Percentiles rank a stretch among this genome's conserved stretches.
These are phyloP conservation scores for Chalaropsis ovoidea DNA, from an alignment of 2,329 filamentous ascomycete genomes.

Conservation along the genomic window DNA sequence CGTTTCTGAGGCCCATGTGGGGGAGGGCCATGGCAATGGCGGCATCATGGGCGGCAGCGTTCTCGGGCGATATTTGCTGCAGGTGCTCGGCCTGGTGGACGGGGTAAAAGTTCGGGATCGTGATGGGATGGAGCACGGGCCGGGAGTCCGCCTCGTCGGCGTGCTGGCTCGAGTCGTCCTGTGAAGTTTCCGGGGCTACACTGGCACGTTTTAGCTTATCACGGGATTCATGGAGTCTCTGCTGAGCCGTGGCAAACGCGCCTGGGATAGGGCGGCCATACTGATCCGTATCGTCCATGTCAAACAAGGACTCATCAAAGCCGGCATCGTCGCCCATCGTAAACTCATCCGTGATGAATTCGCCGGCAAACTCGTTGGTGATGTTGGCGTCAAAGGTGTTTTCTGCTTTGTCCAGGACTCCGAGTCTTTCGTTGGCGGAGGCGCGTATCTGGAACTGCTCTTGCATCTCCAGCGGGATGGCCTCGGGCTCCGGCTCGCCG, in stretches of 20 bases:
- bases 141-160: background rate
- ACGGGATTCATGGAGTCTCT: slow-evolving; percentile 26
- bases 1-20: slow-evolving; percentile 2
- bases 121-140: slow-evolving; percentile 11
- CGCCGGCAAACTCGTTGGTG: slow-evolving; percentile 39
- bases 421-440: slow-evolving; percentile 19
- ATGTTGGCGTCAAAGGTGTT: slow-evolving; percentile 55
- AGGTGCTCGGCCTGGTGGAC: slow-evolving; percentile 17
- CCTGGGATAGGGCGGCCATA: slow-evolving; percentile 52
- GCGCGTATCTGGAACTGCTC: slow-evolving; percentile 24
- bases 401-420: slow-evolving; percentile 43
- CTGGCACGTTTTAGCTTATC: slow-evolving; percentile 16
- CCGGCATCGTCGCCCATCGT: slow-evolving; percentile 41
- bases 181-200: background rate
- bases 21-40: background rate
- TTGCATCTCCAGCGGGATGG: slow-evolving; percentile 24
- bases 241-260: slow-evolving; percentile 46
- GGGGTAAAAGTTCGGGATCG: slow-evolving; percentile 20
- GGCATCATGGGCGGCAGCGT: background rate
- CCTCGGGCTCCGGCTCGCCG: slow-evolving; percentile 38
- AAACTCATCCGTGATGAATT: slow-evolving; percentile 31
- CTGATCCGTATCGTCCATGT: slow-evolving; percentile 54
- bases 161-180: background rate
- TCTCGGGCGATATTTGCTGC: background rate
- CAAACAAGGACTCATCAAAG: slow-evolving; percentile 67